Conservation (phyloP, 305 asterid species). For the Fraxinus angustifolia region DNA sequence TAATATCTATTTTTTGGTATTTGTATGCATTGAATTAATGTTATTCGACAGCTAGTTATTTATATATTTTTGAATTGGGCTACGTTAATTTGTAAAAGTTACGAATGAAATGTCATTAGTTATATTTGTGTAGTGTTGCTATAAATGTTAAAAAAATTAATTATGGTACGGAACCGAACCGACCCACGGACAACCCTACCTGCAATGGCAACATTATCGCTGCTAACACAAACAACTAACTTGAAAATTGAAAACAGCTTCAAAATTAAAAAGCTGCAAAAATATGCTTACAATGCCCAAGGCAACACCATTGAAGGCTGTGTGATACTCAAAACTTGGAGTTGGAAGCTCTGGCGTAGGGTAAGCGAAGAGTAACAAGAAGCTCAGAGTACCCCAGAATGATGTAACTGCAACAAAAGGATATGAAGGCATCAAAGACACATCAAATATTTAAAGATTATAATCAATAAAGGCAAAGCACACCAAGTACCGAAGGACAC, state of each 20-base stretch:
- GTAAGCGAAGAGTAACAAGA: constrained; percentile 88
- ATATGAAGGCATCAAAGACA: constrained; percentile 2
- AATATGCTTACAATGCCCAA: constrained; percentile 74
- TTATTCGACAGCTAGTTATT: too few species aligned
- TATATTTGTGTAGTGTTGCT: too few species aligned
- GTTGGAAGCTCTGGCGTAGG: constrained; percentile 87
- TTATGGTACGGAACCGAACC: too few species aligned
- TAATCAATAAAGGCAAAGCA: constrained; percentile 10
- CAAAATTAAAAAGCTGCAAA: constrained; percentile 16
- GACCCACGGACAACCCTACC: not conserved
- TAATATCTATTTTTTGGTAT: too few species aligned
- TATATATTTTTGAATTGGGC: too few species aligned
- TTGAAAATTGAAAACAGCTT: constrained; percentile 13
- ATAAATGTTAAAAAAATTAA: too few species aligned
- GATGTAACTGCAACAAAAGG: constrained; percentile 61
- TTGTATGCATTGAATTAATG: too few species aligned
- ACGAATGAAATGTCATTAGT: too few species aligned
- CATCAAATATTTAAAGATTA: not conserved
- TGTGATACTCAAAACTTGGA: constrained; percentile 90
- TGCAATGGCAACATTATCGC: not conserved
- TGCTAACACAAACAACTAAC: not conserved
- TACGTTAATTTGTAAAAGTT: too few species aligned
- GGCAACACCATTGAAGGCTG: constrained; percentile 87
- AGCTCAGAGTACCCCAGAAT: constrained; percentile 78
- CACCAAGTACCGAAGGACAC: not conserved